Conservation (phyloP, 768 basidiomycete genomes). For the Collybiopsis luxurians region DNA sequence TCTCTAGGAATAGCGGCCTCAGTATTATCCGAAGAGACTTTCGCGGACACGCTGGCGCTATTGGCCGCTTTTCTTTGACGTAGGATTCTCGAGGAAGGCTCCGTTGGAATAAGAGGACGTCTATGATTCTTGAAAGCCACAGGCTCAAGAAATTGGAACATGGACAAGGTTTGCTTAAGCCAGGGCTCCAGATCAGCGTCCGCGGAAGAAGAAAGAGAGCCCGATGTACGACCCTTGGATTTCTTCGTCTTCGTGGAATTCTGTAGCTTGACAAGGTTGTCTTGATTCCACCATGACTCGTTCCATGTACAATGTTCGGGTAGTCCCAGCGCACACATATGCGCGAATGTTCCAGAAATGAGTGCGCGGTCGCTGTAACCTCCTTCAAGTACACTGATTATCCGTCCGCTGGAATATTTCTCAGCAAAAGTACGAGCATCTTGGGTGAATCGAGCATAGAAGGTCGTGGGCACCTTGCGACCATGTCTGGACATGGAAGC, state of each 20-base stretch:
- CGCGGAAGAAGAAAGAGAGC: conserved; percentile 32
- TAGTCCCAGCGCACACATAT: conserved; percentile 63
- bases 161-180: conserved; percentile 53
- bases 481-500: conserved; percentile 89
- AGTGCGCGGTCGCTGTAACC: conserved; percentile 93
- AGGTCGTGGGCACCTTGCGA: conserved; percentile 83
- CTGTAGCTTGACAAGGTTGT: conserved; percentile 65
- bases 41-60: conserved; percentile 17
- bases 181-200: conserved; percentile 42
- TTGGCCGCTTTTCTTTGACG: conserved; percentile 41
- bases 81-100: conserved; percentile 42
- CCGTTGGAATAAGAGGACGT: conserved; percentile 15
- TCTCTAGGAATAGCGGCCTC: not conserved
- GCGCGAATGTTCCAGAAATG: conserved; percentile 79
- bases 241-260: conserved; percentile 66
- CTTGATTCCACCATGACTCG: conserved; percentile 60
- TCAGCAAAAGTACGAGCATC: conserved; percentile 70
- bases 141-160: conserved; percentile 45
- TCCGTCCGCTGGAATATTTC: conserved; percentile 57
- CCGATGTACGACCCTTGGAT: conserved; percentile 41
- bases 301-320: conserved; percentile 16
- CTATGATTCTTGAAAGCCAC: conserved; percentile 18
- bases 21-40: conserved; percentile 9
- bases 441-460: conserved; percentile 79
- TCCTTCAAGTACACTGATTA: conserved; percentile 92